Evolutionary conservation across 2,329 filamentous ascomycete genomes (phyloP), one percentile per base, ranked within the genome.

Genomic region (Coniochaeta sp.): DNA sequence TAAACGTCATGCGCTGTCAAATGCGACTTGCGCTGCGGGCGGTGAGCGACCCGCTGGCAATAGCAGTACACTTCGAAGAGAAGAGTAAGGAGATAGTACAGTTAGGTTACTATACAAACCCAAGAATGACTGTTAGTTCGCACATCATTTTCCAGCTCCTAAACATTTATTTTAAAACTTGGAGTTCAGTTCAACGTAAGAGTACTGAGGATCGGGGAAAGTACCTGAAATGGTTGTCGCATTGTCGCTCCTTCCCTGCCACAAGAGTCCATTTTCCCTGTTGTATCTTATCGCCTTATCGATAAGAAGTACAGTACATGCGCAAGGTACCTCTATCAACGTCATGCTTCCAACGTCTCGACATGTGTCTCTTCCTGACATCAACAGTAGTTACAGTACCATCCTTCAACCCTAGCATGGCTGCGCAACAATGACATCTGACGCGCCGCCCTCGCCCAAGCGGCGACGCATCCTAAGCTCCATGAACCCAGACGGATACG

Each of bases 391-490:
- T n/a, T n/a, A 24, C 42, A 47, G 42, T 6, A 19, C 42, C 4
- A 7, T 17, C 14, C 22, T 52, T 9, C 24, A 36, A 44, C 30
- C 34, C 3, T 14, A 30, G 9, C 36, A 57, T 57, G 55, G 24
- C 38, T 9, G 55, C 26, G 17, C 34, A 44, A 24, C 55, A 42
- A 42, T 30, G 32, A 44, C 24, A 44, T n/a, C n/a, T n/a, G 34
- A 30, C 34, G 19, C 19, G 12, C 55, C 36, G 14, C 34, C 19
- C 34, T 69, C 69, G 55, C 68, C 70, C n/a, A 66, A 69, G 64
- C 70, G 79, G 67, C 76, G 78, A n/a, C 78, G 77, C 52, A 79
- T 81, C 22, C 71, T 82, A 19, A 77, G 77, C 7, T 81, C 79
- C 7, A 78, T 80, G 65, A 80, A 81, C 62, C 75, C 71, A 6